Percentiles rank a stretch among this genome's conserved stretches.
These are phyloP conservation scores for Gnetum montanum DNA, from an alignment of 75 land plant species.

Conservation along the genomic window DNA sequence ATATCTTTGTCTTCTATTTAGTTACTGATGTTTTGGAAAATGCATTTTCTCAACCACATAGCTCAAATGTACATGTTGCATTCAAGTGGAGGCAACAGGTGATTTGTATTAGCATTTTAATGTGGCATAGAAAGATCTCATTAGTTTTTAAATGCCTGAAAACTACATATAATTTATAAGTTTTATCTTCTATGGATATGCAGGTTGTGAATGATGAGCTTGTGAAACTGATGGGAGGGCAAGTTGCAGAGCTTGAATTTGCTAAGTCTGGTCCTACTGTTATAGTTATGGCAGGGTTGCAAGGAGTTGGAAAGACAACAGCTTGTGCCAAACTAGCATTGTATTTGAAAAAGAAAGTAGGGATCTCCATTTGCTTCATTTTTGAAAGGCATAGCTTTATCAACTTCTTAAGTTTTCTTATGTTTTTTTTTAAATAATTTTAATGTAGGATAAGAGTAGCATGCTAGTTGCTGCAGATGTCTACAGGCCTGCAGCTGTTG, in stretches of 20 bases:
- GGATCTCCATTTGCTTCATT: too few relatives aligned
- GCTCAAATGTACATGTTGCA: background rate
- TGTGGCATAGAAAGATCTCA: too few relatives aligned
- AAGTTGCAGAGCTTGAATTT: conserved; percentile 76
- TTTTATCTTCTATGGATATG: too few relatives aligned
- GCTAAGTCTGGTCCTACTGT: conserved; percentile 82
- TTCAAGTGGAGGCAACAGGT: background rate
- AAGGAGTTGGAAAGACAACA: conserved; percentile 99
- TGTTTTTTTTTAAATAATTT: conserved; percentile 1
- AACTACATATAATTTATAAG: too few relatives aligned
- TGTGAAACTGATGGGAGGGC: conserved; percentile 93
- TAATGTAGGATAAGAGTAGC: conserved; percentile 72
- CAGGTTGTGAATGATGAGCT: conserved; percentile 98
- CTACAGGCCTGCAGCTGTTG: conserved; percentile 98
- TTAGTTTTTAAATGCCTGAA: background rate
- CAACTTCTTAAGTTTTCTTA: background rate
- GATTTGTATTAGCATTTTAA: too few relatives aligned
- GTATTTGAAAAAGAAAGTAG: conserved; percentile 86
- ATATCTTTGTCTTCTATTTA: background rate
- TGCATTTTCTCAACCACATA: background rate
- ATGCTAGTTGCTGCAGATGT: conserved; percentile 97
- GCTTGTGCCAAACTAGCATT: conserved; percentile 92
- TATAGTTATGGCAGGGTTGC: conserved; percentile 90
- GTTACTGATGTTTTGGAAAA: background rate
- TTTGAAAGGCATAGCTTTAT: background rate